A percentile compares a stretch with the other conserved stretches of the same genome.
phyloP scores from a whole-genome alignment of 345 rosid genomes.

The Eucalyptus cladocalyx region DNA sequence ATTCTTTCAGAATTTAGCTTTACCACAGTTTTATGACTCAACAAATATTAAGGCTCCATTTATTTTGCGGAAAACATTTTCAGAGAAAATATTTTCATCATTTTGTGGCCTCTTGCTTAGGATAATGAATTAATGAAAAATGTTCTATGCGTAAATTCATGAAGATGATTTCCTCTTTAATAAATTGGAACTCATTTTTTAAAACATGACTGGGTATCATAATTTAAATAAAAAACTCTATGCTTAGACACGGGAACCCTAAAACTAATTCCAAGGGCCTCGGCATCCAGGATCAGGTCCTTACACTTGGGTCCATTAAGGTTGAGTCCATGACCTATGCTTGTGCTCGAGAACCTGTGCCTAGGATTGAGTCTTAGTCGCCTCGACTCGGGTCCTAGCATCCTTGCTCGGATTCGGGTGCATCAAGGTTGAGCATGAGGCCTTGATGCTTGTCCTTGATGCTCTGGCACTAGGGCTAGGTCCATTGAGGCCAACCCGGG shows the following conservation, averaged over 20 bases:
- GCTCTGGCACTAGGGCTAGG: neutral
- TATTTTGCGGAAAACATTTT: neutral
- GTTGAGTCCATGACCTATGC: neutral
- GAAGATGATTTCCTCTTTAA: neutral
- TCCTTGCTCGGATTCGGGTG: rapidly evolving
- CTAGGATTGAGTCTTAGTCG: rapidly evolving
- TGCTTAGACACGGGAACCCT: neutral
- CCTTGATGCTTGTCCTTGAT: neutral
- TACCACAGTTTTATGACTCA: neutral
- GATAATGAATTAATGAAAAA: too few species aligned
- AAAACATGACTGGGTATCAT: rapidly evolving
- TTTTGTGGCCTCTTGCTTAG: neutral
- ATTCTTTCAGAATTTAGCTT: neutral
- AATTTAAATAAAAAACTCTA: too few species aligned
- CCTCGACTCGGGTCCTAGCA: neutral
- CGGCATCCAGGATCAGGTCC: rapidly evolving
- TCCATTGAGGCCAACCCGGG: too few species aligned
- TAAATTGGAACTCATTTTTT: too few species aligned
- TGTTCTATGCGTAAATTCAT: rapidly evolving
- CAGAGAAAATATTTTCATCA: rapidly evolving
- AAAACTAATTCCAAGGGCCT: neutral
- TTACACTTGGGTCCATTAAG: neutral
- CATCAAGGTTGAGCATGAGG: neutral
- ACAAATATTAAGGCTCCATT: too few species aligned
- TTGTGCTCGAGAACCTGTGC: rapidly evolving